Evolutionary conservation across 208 protist species (phyloP).

Genomic region (Histomonas meleagridis): DNA sequence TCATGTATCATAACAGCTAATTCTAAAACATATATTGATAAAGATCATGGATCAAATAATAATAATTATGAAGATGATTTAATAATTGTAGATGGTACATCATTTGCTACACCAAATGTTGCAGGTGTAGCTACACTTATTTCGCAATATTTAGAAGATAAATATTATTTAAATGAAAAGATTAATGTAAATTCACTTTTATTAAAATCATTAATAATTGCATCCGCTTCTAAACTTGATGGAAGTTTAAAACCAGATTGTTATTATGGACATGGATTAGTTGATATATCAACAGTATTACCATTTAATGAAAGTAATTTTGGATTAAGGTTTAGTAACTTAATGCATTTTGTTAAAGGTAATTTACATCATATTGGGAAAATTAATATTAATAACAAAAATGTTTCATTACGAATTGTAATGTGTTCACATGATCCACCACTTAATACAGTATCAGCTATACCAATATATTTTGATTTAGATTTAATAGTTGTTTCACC

Average conservation of each 20-base stretch:
- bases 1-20: background rate
- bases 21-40: background rate
- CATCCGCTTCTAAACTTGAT: background rate
- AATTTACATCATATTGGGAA: background rate
- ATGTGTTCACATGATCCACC: background rate
- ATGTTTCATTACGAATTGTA: background rate
- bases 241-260: background rate
- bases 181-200: background rate
- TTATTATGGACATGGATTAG: background rate
- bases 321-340: background rate
- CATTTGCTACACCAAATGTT: background rate
- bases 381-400: background rate
- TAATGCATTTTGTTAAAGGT: background rate
- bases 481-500: background rate
- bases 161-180: background rate
- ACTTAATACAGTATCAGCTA: background rate
- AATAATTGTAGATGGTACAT: background rate
- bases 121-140: background rate
- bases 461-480: background rate
- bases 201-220: background rate
- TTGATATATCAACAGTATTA: background rate
- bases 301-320: background rate
- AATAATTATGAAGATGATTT: background rate
- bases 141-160: background rate
- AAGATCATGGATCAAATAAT: background rate